A percentile compares a stretch with the other conserved stretches of the same genome.
These are phyloP conservation scores for Nyctanthes arbortristis DNA, from an alignment of 257 asterid genomes.

Conservation along the genomic window DNA sequence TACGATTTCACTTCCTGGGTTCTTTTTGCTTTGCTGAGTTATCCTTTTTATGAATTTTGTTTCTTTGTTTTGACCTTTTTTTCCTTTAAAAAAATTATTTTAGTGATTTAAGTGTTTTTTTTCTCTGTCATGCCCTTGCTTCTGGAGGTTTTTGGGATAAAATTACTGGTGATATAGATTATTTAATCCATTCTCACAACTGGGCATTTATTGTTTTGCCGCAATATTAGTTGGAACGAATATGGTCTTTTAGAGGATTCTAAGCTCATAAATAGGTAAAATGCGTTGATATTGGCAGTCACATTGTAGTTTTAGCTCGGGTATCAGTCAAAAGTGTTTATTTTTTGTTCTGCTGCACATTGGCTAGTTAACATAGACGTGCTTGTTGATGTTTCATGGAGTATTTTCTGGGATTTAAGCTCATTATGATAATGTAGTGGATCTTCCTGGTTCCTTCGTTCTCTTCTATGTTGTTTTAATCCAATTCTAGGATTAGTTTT, in stretches of 20 bases:
- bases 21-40: neutral
- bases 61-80: neutral
- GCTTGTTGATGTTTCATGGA: neutral
- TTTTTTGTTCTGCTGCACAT: neutral
- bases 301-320: neutral
- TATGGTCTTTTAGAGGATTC: neutral
- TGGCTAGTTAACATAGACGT: neutral
- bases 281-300: neutral
- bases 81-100: neutral
- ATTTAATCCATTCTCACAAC: neutral
- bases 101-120: neutral
- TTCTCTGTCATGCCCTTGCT: neutral
- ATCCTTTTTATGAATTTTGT: neutral
- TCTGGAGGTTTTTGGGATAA: neutral
- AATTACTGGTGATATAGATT: neutral
- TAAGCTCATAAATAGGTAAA: neutral
- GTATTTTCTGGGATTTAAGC: neutral
- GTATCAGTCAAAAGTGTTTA: neutral
- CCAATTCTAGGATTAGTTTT: neutral
- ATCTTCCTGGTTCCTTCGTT: neutral
- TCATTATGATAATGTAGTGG: neutral
- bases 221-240: neutral
- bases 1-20: conserved; percentile 23
- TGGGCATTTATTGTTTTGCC: neutral
- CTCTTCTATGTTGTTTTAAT: neutral